A percentile compares a stretch with the other conserved stretches of the same genome.
phyloP scores from a whole-genome alignment of 805 yeast species.

The Candida mattraensis region DNA sequence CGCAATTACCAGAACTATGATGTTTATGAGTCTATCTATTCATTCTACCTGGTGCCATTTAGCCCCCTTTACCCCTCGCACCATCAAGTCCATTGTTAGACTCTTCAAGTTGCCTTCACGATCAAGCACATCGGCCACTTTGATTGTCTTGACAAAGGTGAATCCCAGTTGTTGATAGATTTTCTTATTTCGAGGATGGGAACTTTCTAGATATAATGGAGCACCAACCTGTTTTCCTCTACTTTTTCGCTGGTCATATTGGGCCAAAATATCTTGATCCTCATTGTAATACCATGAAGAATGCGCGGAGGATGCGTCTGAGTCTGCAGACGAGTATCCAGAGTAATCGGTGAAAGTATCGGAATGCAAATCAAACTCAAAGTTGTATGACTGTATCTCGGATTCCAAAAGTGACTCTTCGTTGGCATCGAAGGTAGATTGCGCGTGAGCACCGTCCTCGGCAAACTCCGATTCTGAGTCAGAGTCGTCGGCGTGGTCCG shows the following conservation, averaged over 20 bases:
- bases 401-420: constrained; percentile 32
- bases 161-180: constrained; percentile 58
- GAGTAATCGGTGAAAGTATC: constrained; percentile 36
- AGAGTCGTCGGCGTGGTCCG: constrained; percentile 16
- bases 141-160: constrained; percentile 36
- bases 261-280: constrained; percentile 35
- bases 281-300: constrained; percentile 37
- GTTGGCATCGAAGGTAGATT: constrained; percentile 18
- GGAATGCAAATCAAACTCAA: constrained; percentile 34
- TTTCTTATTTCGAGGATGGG: constrained; percentile 51
- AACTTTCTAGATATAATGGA: constrained; percentile 53
- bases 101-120: constrained; percentile 26
- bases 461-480: constrained; percentile 20
- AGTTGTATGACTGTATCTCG: constrained; percentile 35
- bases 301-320: constrained; percentile 35
- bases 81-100: constrained; percentile 39
- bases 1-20: constrained; percentile 7
- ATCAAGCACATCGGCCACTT: constrained; percentile 34
- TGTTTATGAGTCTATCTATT: background rate
- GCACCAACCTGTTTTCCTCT: constrained; percentile 33
- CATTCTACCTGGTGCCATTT: constrained; percentile 30
- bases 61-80: constrained; percentile 38
- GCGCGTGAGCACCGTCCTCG: constrained; percentile 12
- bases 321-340: constrained; percentile 33
- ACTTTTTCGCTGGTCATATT: constrained; percentile 31